phyloP scores from a whole-genome alignment of 1,284 basidiomycete genomes.

The Papiliotrema fonsecae region DNA sequence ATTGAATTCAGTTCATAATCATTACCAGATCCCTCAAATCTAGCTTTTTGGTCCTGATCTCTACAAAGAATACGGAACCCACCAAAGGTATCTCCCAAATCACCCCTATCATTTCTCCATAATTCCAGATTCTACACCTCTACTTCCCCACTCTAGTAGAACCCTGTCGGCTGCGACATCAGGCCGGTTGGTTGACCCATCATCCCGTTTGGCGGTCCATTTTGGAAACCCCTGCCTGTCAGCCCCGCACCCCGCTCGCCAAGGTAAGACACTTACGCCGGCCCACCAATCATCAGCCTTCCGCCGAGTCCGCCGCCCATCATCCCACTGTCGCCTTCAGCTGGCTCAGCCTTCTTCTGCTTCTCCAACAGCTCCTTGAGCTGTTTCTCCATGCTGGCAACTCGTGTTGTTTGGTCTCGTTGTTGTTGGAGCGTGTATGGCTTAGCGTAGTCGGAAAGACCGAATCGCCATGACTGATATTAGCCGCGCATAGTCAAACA shows the following conservation, averaged over 20 bases:
- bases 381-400: conserved; percentile 45
- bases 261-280: conserved; percentile 23
- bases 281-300: conserved; percentile 45
- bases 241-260: neutral
- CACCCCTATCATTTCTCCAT: no score
- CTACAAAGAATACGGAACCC: no score
- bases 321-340: conserved; percentile 27
- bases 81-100: no score
- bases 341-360: conserved; percentile 29
- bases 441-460: conserved; percentile 92
- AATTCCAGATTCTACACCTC: no score
- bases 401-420: conserved; percentile 49
- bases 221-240: conserved; percentile 19
- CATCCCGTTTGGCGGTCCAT: conserved; percentile 20
- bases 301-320: conserved; percentile 44
- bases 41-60: no score
- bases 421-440: conserved; percentile 87
- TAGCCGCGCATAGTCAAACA: conserved; percentile 1
- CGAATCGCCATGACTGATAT: conserved; percentile 76
- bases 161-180: conserved; percentile 46
- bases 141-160: conserved; percentile 37
- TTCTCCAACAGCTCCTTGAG: conserved; percentile 44
- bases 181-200: conserved; percentile 21
- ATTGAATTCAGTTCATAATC: no score
- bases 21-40: no score